phyloP scores from a whole-genome alignment of 192 early-diverging fungal genomes.

The Coemansia sp. region DNA sequence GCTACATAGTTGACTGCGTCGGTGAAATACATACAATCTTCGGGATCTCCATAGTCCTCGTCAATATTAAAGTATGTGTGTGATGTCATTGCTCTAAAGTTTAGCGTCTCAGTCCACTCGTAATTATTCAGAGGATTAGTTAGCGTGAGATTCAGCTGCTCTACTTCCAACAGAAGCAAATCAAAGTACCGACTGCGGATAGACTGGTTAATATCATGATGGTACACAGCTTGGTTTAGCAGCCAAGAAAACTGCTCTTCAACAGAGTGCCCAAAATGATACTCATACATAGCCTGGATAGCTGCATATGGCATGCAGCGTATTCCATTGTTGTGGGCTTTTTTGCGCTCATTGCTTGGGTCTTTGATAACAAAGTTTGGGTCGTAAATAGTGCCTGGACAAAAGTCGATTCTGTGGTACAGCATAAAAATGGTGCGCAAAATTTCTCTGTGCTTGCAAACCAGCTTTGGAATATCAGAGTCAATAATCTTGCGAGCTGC shows the following conservation, averaged over 20 bases:
- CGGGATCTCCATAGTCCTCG: not conserved
- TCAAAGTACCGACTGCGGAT: slow-evolving; percentile 32
- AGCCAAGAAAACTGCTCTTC: slow-evolving; percentile 33
- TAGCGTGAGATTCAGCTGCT: not conserved
- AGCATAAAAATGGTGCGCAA: slow-evolving; percentile 16
- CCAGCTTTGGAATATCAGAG: slow-evolving; percentile 9
- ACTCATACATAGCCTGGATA: slow-evolving; percentile 13
- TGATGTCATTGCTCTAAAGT: not conserved
- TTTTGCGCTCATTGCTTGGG: not conserved
- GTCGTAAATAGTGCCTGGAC: slow-evolving; percentile 14
- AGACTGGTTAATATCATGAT: slow-evolving; percentile 15
- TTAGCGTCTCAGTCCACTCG: not conserved
- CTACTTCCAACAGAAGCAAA: slow-evolving; percentile 19
- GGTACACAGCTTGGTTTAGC: slow-evolving; percentile 1
- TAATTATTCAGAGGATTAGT: not conserved
- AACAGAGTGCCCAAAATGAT: slow-evolving; percentile 22
- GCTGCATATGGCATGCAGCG: slow-evolving; percentile 23
- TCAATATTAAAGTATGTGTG: not conserved
- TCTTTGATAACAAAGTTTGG: slow-evolving; percentile 20
- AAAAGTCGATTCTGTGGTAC: slow-evolving; percentile 21
- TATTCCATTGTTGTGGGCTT: not conserved
- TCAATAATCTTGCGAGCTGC: slow-evolving; percentile 5
- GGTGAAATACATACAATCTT: not conserved
- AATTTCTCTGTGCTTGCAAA: slow-evolving; percentile 6
- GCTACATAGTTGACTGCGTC: not conserved